Evolutionary conservation across 2,329 filamentous ascomycete genomes (phyloP), one percentile per base, ranked within the genome.

Genomic region (Xylaria arbuscula): DNA sequence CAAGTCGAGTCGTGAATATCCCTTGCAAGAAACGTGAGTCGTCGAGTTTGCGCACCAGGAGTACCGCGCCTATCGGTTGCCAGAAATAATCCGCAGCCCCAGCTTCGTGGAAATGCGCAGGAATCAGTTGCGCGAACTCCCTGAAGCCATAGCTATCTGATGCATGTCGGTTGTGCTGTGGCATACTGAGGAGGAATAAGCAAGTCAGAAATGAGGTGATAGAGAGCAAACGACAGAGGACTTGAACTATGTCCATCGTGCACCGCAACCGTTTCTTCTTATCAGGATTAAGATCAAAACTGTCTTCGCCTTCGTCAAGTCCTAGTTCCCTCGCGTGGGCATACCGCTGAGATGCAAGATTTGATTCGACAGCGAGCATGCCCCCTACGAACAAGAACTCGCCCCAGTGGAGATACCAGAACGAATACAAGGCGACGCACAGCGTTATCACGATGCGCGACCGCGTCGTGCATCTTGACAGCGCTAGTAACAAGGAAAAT

Each of bases 401-500:
- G 4, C 70, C 69, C 76, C 76, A 79, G 65, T 76, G 74, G 17
- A 73, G 68, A 48, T 68, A 74, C 62, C 64, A 74, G 17, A 75
- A 55, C 9, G 74, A 73, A 45, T 76, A 79, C 22, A 69, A 38
- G 0, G 73, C 73, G 9, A 77, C 56, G 3, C 56, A 62, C 0
- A 69, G 17, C 3, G 69, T 58, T 28, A 76, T 64, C 1, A 59
- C 7, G 48, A 78, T 68, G 10, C 77, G 66, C 22, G 73, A 67
- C 7, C 72, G 62, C 4, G 65, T 56, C 22, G 70, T 68, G 15
- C 72, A 70, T 15, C 73, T 70, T n/a, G 73, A 72, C 9, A 80
- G 75, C 1, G 78, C 78, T 2, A 79, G 72, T 24, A 80, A 70
- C 57, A 76, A 71, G 42, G 77, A 69, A 57, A 81, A 81, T 8